Conservation (phyloP, 371 early-diverging fungal species). For the Apophysomyces variabilis region DNA sequence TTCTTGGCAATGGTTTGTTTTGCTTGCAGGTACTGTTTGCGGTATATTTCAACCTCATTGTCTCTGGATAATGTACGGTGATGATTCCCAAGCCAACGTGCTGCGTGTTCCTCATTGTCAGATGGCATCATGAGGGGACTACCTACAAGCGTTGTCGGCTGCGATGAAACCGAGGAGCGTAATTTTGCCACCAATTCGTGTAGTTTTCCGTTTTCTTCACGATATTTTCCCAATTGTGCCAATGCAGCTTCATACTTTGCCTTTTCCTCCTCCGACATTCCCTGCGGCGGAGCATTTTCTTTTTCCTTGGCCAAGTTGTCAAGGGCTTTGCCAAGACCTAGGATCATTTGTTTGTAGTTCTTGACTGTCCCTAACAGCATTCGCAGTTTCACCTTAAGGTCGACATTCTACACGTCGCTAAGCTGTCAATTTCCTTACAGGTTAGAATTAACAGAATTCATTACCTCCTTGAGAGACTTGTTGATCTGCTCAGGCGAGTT, state of each 20-base stretch:
- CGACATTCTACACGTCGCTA: conserved; percentile 47
- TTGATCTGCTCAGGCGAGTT: conserved; percentile 65
- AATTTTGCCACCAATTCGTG: conserved; percentile 40
- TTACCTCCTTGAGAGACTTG: conserved; percentile 61
- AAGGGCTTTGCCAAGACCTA: conserved; percentile 50
- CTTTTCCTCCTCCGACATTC: conserved; percentile 58
- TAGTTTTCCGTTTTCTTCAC: conserved; percentile 43
- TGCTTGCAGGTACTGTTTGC: conserved; percentile 33
- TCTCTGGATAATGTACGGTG: conserved; percentile 5
- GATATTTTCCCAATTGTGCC: conserved; percentile 32
- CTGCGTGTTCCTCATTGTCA: conserved; percentile 8
- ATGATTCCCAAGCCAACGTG: conserved; percentile 15
- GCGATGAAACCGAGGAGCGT: conserved; percentile 24
- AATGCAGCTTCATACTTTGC: conserved; percentile 46
- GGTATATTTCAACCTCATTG: conserved; percentile 21
- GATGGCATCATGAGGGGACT: conserved; percentile 21
- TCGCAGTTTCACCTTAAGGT: conserved; percentile 57
- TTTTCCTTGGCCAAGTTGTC: conserved; percentile 42
- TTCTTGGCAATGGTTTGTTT: conserved; percentile 38
- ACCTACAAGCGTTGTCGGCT: conserved; percentile 19
- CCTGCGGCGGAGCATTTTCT: conserved; percentile 55
- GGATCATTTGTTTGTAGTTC: conserved; percentile 53
- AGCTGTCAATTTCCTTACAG: neutral
- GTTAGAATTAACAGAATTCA: neutral
- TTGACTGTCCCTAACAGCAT: conserved; percentile 51